Conservation (phyloP, 2,329 filamentous ascomycete genomes). For the Fusarium ramigenum region DNA sequence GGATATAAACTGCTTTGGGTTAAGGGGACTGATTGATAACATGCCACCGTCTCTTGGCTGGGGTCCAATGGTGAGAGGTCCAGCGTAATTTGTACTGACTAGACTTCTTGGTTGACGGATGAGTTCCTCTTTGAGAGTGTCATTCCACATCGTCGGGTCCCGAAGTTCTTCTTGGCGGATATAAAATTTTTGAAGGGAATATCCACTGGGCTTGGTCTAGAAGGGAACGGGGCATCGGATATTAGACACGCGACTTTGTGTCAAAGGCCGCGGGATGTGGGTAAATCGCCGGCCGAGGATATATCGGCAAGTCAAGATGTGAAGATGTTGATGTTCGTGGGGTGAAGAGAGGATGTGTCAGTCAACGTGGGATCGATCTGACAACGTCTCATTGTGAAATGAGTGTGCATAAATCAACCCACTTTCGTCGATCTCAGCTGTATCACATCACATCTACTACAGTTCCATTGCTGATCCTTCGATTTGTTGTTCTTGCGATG, state of each 20-base stretch:
- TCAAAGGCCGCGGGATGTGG: neutral
- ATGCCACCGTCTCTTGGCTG: neutral
- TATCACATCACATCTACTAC: neutral
- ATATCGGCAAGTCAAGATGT: neutral
- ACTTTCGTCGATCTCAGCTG: neutral
- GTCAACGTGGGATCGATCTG: neutral
- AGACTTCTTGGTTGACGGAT: neutral
- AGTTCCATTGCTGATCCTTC: neutral
- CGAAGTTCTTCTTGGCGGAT: neutral
- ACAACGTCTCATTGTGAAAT: neutral
- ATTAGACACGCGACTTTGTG: neutral
- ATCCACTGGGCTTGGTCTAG: conserved; percentile 13
- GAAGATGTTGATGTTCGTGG: neutral
- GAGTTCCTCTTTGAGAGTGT: neutral
- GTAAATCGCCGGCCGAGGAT: neutral
- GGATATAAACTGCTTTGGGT: conserved; percentile 7
- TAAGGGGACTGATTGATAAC: conserved; percentile 29
- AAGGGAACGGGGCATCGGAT: neutral
- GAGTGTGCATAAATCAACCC: neutral
- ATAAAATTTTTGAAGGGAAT: neutral
- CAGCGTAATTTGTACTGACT: neutral
- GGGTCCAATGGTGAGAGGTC: neutral
- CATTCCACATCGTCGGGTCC: conserved; percentile 15
- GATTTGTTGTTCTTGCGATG: neutral
- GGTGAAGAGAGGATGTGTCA: neutral